A percentile compares a stretch with the other conserved stretches of the same genome.
phyloP scores from a whole-genome alignment of 2,329 filamentous ascomycete genomes.

The Fusarium staphyleae region DNA sequence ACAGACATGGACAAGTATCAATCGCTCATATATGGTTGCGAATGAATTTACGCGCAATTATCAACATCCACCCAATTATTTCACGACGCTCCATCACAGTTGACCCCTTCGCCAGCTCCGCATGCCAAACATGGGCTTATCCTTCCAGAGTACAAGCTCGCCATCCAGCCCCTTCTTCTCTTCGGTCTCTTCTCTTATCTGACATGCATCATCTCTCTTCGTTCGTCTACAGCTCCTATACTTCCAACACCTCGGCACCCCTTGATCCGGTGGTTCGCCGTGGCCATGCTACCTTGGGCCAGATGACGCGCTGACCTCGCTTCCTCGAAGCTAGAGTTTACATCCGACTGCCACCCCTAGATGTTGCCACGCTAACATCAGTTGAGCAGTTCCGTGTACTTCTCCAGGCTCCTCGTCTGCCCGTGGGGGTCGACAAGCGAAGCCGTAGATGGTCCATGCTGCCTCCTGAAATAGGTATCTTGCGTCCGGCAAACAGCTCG shows the following conservation, averaged over 20 bases:
- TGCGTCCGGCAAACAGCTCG: slow-evolving; percentile 18
- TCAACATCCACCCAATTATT: slow-evolving; percentile 35
- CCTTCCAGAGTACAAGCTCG: slow-evolving; percentile 42
- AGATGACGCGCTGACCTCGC: slow-evolving; percentile 9
- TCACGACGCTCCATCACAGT: slow-evolving; percentile 36
- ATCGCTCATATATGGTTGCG: slow-evolving; percentile 22
- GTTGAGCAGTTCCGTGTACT: slow-evolving; percentile 12
- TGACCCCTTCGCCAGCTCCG: slow-evolving; percentile 5
- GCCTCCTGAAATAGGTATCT: slow-evolving; percentile 26
- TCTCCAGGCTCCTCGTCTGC: slow-evolving; percentile 4
- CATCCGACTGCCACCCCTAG: not conserved
- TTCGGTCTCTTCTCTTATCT: slow-evolving; percentile 24
- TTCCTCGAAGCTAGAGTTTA: slow-evolving; percentile 1
- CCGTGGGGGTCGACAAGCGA: slow-evolving; percentile 14
- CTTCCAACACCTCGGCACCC: slow-evolving; percentile 1
- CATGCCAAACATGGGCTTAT: slow-evolving; percentile 38
- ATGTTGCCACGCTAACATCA: slow-evolving; percentile 3
- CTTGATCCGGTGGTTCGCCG: slow-evolving; percentile 7
- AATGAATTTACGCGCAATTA: slow-evolving; percentile 35
- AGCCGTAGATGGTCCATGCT: slow-evolving; percentile 29
- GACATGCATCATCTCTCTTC: slow-evolving; percentile 10
- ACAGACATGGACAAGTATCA: not conserved
- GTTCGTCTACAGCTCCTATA: slow-evolving; percentile 11
- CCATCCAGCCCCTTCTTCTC: slow-evolving; percentile 12
- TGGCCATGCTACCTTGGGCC: slow-evolving; percentile 1